phyloP scores from a whole-genome alignment of 305 asterid species.

The Fraxinus ornus region DNA sequence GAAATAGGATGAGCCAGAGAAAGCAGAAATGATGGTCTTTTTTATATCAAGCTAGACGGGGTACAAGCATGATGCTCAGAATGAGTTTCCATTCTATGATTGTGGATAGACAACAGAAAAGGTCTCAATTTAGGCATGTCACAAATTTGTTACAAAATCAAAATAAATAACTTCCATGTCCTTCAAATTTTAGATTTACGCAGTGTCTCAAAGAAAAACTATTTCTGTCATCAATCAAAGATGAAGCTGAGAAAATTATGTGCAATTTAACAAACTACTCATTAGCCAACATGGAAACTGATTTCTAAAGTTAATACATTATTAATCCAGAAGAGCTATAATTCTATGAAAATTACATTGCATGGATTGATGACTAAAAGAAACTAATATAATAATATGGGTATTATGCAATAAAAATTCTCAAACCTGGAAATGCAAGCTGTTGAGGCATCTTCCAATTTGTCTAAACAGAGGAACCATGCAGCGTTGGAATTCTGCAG shows the following conservation, averaged over 20 bases:
- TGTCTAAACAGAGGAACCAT: slow-evolving; percentile 84
- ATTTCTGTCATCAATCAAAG: neutral
- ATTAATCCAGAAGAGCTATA: neutral
- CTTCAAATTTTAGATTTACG: neutral
- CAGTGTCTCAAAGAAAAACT: neutral
- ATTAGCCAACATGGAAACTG: neutral
- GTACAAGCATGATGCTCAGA: neutral
- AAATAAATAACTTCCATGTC: neutral
- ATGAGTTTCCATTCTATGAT: neutral
- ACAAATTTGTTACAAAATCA: neutral
- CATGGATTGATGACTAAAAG: neutral
- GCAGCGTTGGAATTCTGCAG: slow-evolving; percentile 73
- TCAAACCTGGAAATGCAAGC: slow-evolving; percentile 87
- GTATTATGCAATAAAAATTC: slow-evolving; percentile 5
- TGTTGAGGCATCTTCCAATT: slow-evolving; percentile 75
- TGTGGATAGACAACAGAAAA: neutral
- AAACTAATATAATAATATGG: neutral
- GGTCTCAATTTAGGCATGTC: neutral
- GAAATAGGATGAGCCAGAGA: neutral
- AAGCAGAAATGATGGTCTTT: neutral
- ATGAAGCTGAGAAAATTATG: neutral
- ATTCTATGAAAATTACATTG: neutral
- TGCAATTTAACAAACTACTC: neutral
- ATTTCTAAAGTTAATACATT: neutral
- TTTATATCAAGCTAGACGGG: neutral